phyloP scores from a whole-genome alignment of 2,329 filamentous ascomycete species.

The Pezicula rhizophila region DNA sequence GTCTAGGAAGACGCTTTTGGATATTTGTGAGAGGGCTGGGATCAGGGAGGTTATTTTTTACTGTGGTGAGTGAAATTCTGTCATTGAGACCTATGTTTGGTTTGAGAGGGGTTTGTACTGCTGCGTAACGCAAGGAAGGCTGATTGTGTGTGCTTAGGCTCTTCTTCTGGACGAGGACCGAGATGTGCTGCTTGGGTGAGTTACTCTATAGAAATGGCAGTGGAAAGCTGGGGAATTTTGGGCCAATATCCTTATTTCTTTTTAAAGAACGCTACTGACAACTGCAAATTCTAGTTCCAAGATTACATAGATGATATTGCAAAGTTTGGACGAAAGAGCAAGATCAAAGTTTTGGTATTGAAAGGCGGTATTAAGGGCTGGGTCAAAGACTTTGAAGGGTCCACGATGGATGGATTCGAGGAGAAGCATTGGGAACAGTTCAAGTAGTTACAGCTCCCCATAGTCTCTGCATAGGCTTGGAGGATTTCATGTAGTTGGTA shows the following conservation, averaged over 20 bases:
- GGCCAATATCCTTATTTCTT: too few species aligned
- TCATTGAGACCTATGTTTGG: too few species aligned
- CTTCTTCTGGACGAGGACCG: constrained; percentile 43
- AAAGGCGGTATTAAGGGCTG: constrained; percentile 50
- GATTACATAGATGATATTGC: constrained; percentile 44
- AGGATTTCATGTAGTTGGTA: too few species aligned
- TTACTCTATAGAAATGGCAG: too few species aligned
- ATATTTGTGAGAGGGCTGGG: constrained; percentile 43
- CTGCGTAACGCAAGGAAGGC: background rate
- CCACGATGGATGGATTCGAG: constrained; percentile 46
- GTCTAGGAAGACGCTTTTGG: constrained; percentile 40
- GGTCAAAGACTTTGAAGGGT: constrained; percentile 42
- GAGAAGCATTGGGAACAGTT: constrained; percentile 29
- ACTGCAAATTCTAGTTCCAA: constrained; percentile 34
- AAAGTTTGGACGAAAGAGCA: constrained; percentile 31
- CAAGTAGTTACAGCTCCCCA: constrained; percentile 11
- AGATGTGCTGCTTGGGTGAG: constrained; percentile 41
- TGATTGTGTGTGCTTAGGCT: constrained; percentile 31
- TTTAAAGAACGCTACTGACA: too few species aligned
- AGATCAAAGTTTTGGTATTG: constrained; percentile 41
- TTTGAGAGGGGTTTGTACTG: too few species aligned
- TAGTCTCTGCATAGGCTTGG: background rate
- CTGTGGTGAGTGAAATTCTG: constrained; percentile 37
- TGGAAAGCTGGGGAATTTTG: too few species aligned
- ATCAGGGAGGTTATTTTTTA: constrained; percentile 47